phyloP scores from a whole-genome alignment of 2,329 filamentous ascomycete genomes.

The Microdochium trichocladiopsis region DNA sequence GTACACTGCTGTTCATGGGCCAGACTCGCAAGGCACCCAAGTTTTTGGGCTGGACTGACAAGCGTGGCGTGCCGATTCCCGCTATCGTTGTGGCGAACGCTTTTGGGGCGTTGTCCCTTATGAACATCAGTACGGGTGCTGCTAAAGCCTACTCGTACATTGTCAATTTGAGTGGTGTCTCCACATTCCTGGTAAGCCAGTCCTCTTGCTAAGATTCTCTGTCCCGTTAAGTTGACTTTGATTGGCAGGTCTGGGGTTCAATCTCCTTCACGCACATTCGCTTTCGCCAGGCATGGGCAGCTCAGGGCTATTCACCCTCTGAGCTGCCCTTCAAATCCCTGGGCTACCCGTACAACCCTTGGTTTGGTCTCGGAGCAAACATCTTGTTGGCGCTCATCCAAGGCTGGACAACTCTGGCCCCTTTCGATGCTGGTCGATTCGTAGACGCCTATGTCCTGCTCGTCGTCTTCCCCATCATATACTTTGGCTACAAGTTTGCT shows the following conservation, averaged over 20 bases:
- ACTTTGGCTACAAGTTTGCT: conserved; percentile 43
- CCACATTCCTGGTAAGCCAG: conserved; percentile 53
- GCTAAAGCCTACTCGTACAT: conserved; percentile 61
- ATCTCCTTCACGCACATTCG: conserved; percentile 67
- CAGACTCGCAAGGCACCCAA: conserved; percentile 64
- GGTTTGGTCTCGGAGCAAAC: conserved; percentile 50
- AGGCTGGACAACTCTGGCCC: conserved; percentile 52
- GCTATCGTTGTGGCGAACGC: conserved; percentile 63
- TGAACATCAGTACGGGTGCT: conserved; percentile 64
- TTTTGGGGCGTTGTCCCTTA: conserved; percentile 66
- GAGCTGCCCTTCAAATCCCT: conserved; percentile 50
- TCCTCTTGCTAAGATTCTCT: too few species aligned
- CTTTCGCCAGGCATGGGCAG: conserved; percentile 57
- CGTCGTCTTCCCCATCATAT: conserved; percentile 52
- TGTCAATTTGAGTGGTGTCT: conserved; percentile 62
- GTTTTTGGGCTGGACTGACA: conserved; percentile 62
- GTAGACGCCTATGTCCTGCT: conserved; percentile 58
- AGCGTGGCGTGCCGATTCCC: conserved; percentile 52
- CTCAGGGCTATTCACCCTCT: conserved; percentile 45
- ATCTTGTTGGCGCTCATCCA: conserved; percentile 53
- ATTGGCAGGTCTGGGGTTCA: conserved; percentile 52
- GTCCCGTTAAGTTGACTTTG: background rate
- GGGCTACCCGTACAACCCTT: conserved; percentile 51
- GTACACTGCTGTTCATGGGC: conserved; percentile 70
- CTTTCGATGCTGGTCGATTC: conserved; percentile 51